Evolutionary conservation across 2,329 filamentous ascomycete species (phyloP).

Genomic region (Neofusicoccum umdonicola): DNA sequence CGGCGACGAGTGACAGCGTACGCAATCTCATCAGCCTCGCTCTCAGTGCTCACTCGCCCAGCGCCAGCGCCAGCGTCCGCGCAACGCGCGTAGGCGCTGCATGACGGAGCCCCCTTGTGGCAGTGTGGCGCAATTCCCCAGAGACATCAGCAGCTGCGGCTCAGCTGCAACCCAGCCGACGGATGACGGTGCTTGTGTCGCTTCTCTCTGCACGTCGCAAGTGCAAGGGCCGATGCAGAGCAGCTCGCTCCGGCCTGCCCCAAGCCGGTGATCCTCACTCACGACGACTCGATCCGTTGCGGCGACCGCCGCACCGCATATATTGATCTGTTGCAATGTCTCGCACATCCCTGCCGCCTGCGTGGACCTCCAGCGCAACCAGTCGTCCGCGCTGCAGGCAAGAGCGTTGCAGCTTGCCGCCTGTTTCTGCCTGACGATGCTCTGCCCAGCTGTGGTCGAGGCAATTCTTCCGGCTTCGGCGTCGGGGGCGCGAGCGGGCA

Average conservation of each 20-base stretch:
- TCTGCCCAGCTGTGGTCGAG: neutral
- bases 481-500: neutral
- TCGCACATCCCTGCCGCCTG: neutral
- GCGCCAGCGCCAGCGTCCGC: neutral
- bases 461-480: neutral
- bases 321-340: slow-evolving; percentile 12
- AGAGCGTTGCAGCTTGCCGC: neutral
- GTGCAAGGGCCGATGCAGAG: neutral
- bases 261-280: neutral
- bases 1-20: neutral
- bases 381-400: neutral
- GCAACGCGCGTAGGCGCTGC: neutral
- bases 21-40: slow-evolving; percentile 9
- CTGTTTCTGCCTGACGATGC: neutral
- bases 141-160: neutral
- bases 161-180: neutral
- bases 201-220: neutral
- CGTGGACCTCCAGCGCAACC: neutral
- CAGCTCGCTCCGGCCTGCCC: neutral
- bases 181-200: neutral
- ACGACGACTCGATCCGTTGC: slow-evolving; percentile 8
- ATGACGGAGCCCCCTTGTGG: neutral
- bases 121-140: slow-evolving; percentile 3
- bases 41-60: too few species aligned
- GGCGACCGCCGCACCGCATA: slow-evolving; percentile 10